Base-by-base conservation (phyloP, 2,329 filamentous ascomycete genomes). In the Zalaria obscura region DNA sequence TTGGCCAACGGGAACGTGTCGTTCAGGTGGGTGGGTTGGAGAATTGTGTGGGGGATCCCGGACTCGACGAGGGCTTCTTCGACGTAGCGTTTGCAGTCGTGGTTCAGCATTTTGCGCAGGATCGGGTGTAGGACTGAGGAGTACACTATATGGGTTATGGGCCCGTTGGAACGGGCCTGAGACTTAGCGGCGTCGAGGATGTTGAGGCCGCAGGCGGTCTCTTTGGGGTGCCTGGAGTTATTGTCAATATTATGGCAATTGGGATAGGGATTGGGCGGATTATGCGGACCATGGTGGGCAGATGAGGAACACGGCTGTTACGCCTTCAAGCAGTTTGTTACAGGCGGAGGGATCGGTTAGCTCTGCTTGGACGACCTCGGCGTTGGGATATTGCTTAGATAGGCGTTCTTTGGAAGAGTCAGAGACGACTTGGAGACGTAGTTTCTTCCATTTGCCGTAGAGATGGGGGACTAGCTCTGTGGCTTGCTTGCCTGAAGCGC, bases 401-500 rank as follows among this genome's bases (percentile, higher is more conserved):
- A 63, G 52, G 4, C 50, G 50, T 3, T 52, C 35, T 11, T 46
- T 43, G 5, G 60, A 61, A 7, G 47, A 27, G 6, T 45, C 9
- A 5, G 53, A 57, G 39, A 57, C 45, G 26, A 56, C 56, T 31
- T 54, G 55, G 1, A 64, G 52, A 18, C 60, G 60, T 4, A 64
- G 50, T 28, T 47, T 50, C 33, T 53, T 54, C 48, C 54, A 56
- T 40, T 55, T 51, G 11, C 50, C 40, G 7, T 53, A 45, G 7
- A 66, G 47, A 3, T 58, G 50, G 5, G 59, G 59, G 31, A 65
- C 53, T 27, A 65, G 52, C 2, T 48, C 46, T 5, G 50, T 45
- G 45, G 52, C 52, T 49, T 64, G 62, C 39, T 62, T 63, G 36
- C 62, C 61, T 25, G 53, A 54, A 4, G 62, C 59, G 40, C 54